Evolutionary conservation across 2,329 filamentous ascomycete species (phyloP).

Genomic region (Elsinoe arachidis): DNA sequence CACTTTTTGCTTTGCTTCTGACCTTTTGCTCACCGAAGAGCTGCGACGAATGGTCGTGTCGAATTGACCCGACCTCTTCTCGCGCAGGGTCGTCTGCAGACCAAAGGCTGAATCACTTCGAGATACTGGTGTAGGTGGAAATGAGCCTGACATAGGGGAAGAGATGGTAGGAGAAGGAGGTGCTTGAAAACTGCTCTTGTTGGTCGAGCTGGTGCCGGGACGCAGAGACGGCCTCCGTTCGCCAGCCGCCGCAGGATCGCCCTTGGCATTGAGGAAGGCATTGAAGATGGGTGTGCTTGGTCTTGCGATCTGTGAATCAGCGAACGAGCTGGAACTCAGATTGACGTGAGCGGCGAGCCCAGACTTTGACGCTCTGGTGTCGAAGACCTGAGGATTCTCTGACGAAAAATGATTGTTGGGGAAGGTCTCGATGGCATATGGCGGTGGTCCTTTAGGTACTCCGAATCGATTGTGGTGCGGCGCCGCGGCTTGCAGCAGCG

Average conservation of each 20-base stretch:
- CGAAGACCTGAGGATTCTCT: conserved; percentile 75
- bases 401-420: conserved; percentile 84
- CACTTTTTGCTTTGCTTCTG: conserved; percentile 23
- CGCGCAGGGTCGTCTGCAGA: conserved; percentile 72
- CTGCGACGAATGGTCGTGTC: conserved; percentile 73
- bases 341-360: conserved; percentile 78
- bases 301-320: conserved; percentile 44
- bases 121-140: conserved; percentile 72
- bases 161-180: conserved; percentile 60
- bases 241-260: conserved; percentile 50
- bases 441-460: conserved; percentile 77
- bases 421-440: conserved; percentile 87
- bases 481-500: conserved; percentile 79
- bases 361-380: conserved; percentile 58
- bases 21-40: conserved; percentile 52
- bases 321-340: conserved; percentile 83
- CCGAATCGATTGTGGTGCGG: conserved; percentile 83
- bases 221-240: conserved; percentile 56
- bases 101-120: conserved; percentile 88
- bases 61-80: conserved; percentile 92
- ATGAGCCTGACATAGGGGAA: conserved; percentile 70
- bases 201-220: conserved; percentile 50
- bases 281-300: conserved; percentile 71
- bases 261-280: conserved; percentile 71
- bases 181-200: conserved; percentile 36